Evolutionary conservation across 1,139 yeast species (phyloP).

Genomic region (Geotrichum bryndzae): DNA sequence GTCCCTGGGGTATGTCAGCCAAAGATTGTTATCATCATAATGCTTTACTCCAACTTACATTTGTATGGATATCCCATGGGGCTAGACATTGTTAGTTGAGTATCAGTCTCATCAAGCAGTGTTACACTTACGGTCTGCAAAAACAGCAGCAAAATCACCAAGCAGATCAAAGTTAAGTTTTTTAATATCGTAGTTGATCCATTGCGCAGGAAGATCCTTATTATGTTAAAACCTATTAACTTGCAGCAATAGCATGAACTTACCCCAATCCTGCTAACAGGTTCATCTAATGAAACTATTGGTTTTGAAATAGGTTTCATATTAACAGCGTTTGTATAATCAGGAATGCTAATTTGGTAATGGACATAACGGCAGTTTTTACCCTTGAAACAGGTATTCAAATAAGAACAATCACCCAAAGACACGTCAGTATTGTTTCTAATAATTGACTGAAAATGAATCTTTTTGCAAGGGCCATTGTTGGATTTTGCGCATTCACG

Average conservation of each 20-base stretch:
- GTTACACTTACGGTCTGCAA: slow-evolving; percentile 56
- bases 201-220: slow-evolving; percentile 54
- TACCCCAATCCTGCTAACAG: slow-evolving; percentile 35
- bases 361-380: slow-evolving; percentile 77
- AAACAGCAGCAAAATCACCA: slow-evolving; percentile 81
- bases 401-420: slow-evolving; percentile 89
- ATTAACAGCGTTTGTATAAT: slow-evolving; percentile 6
- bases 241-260: slow-evolving; percentile 16
- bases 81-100: slow-evolving; percentile 29
- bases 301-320: slow-evolving; percentile 2
- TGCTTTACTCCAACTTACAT: slow-evolving; percentile 2
- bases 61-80: slow-evolving; percentile 85
- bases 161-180: slow-evolving; percentile 59
- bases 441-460: slow-evolving; percentile 34
- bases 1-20: slow-evolving; percentile 19
- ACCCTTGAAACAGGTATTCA: slow-evolving; percentile 88
- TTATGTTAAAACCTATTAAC: slow-evolving; percentile 26
- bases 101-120: too few species aligned
- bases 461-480: slow-evolving; percentile 26
- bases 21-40: too few species aligned
- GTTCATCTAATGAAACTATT: slow-evolving; percentile 52
- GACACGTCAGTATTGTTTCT: slow-evolving; percentile 50
- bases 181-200: slow-evolving; percentile 82
- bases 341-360: slow-evolving; percentile 46
- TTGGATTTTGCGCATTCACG: slow-evolving; percentile 21